A percentile compares a stretch with the other conserved stretches of the same genome.
These are phyloP conservation scores for Gymnopilus junonius DNA, from an alignment of 768 basidiomycete species.

Conservation along the genomic window DNA sequence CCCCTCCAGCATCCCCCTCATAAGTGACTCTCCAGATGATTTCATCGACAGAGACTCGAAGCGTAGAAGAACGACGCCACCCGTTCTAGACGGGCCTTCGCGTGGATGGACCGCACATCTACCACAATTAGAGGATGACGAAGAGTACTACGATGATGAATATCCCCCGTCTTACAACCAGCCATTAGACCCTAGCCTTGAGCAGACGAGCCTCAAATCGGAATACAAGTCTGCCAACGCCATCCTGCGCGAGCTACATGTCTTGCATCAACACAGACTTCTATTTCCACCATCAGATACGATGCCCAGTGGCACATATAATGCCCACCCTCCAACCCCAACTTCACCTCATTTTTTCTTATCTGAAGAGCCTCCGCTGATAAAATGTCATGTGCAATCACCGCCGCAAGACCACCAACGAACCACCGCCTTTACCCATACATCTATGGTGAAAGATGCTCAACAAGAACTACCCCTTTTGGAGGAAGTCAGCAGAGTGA, in stretches of 20 bases:
- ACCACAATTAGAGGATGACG: conserved; percentile 37
- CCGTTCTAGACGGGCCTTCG: conserved; percentile 54
- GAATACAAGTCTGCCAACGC: conserved; percentile 67
- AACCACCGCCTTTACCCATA: not conserved
- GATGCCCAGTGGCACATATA: conserved; percentile 1
- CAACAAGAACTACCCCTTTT: conserved; percentile 10
- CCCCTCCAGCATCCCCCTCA: conserved; percentile 26
- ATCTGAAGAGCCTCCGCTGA: not conserved
- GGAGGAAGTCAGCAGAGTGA: conserved; percentile 51
- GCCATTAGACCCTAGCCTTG: not conserved
- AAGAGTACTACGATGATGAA: conserved; percentile 27
- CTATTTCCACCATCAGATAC: conserved; percentile 39
- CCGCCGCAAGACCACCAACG: not conserved
- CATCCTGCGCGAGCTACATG: conserved; percentile 72
- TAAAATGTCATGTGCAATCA: not conserved
- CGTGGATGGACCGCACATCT: conserved; percentile 47
- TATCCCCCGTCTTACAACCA: not conserved
- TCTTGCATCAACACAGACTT: conserved; percentile 66
- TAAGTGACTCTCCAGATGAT: conserved; percentile 31
- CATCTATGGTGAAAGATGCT: not conserved
- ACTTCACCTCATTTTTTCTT: not conserved
- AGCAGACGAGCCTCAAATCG: conserved; percentile 22
- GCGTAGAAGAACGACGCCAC: conserved; percentile 56
- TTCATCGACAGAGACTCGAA: conserved; percentile 44
- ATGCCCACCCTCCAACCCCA: not conserved